These are phyloP conservation scores for Penicillium manginii DNA, from an alignment of 495 filamentous ascomycete genomes.

Conservation along the genomic window DNA sequence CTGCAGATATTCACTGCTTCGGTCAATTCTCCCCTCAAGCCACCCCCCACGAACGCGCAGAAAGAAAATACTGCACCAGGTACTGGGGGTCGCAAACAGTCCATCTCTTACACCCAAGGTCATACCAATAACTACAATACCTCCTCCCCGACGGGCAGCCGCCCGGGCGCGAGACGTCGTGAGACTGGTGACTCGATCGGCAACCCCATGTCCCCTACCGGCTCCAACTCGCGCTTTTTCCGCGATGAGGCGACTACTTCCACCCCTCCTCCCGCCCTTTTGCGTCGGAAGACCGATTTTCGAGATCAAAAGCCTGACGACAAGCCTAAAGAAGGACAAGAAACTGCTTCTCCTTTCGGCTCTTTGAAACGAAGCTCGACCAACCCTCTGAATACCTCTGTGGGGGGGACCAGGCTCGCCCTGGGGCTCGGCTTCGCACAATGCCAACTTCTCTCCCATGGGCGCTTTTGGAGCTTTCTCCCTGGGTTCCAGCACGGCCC, in stretches of 20 bases:
- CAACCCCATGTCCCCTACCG: slow-evolving; percentile 63
- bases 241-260: slow-evolving; percentile 63
- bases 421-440: slow-evolving; percentile 65
- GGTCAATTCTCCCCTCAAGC: slow-evolving; percentile 92
- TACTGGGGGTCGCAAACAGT: slow-evolving; percentile 71
- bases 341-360: slow-evolving; percentile 59
- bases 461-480: slow-evolving; percentile 89
- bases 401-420: slow-evolving; percentile 63
- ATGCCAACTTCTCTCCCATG: slow-evolving; percentile 67
- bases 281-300: slow-evolving; percentile 75
- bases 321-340: slow-evolving; percentile 52
- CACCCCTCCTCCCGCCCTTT: slow-evolving; percentile 65
- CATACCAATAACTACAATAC: slow-evolving; percentile 49
- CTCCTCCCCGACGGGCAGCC: slow-evolving; percentile 62
- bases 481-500: slow-evolving; percentile 50
- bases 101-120: slow-evolving; percentile 65
- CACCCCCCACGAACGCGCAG: slow-evolving; percentile 67
- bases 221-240: slow-evolving; percentile 54
- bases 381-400: slow-evolving; percentile 54
- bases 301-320: slow-evolving; percentile 51
- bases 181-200: slow-evolving; percentile 78
- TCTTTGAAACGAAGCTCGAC: slow-evolving; percentile 74
- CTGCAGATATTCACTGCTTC: slow-evolving; percentile 74
- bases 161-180: slow-evolving; percentile 76
- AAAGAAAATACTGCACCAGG: slow-evolving; percentile 69